Percentiles rank a stretch among this genome's conserved stretches.
These are phyloP conservation scores for Echites panduratus DNA, from an alignment of 257 asterid genomes.

Conservation along the genomic window DNA sequence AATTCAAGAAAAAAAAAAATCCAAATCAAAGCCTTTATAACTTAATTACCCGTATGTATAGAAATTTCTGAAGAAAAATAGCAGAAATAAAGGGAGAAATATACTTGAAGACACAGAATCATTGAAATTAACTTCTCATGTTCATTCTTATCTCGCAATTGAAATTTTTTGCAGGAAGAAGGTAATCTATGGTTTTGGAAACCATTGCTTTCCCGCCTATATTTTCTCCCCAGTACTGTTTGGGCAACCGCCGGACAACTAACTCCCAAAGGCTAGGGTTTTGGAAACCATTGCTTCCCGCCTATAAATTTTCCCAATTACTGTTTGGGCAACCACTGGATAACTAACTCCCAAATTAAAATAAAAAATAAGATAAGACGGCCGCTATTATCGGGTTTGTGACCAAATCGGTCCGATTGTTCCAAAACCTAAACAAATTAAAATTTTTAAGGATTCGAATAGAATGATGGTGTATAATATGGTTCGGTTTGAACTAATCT, in stretches of 20 bases:
- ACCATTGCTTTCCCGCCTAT: constrained; percentile 7
- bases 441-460: too few relatives aligned
- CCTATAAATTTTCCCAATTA: too few relatives aligned
- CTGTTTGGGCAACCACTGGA: too few relatives aligned
- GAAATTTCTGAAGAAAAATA: not conserved
- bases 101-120: not conserved
- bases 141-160: not conserved
- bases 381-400: too few relatives aligned
- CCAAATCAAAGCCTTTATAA: constrained; percentile 4
- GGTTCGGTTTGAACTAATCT: too few relatives aligned
- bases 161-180: not conserved
- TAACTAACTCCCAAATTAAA: too few relatives aligned
- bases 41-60: not conserved
- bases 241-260: not conserved
- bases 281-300: too few relatives aligned
- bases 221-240: not conserved
- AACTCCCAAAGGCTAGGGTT: not conserved
- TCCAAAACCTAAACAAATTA: too few relatives aligned
- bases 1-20: not conserved
- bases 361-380: too few relatives aligned
- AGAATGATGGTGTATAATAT: too few relatives aligned
- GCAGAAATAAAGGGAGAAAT: not conserved
- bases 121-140: not conserved
- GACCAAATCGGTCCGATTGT: too few relatives aligned
- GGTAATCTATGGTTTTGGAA: not conserved